These are phyloP conservation scores for Clitopilus passeckerianus DNA, from an alignment of 768 basidiomycete genomes.

Conservation along the genomic window DNA sequence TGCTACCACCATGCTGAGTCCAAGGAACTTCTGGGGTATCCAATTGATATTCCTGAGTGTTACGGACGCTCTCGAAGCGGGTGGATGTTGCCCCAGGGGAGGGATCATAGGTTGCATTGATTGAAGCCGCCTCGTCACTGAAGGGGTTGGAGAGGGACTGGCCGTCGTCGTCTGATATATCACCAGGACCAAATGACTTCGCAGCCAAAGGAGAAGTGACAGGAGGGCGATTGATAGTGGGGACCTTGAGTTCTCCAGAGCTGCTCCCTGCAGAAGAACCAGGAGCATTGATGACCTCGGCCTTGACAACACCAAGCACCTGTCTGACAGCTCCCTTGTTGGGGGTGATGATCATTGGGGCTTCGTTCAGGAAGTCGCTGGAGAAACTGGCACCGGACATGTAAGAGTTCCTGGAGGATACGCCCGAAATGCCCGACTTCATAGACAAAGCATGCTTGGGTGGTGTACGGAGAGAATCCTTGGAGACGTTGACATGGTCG, in stretches of 20 bases:
- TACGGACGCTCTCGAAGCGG: slow-evolving; percentile 29
- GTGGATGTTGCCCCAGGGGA: slow-evolving; percentile 36
- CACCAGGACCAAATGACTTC: slow-evolving; percentile 67
- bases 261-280: slow-evolving; percentile 31
- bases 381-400: slow-evolving; percentile 72
- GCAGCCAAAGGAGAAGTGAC: slow-evolving; percentile 65
- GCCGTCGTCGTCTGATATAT: slow-evolving; percentile 58
- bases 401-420: slow-evolving; percentile 59
- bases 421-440: slow-evolving; percentile 47
- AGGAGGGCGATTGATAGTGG: slow-evolving; percentile 37
- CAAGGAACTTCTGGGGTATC: slow-evolving; percentile 36
- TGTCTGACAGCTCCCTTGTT: slow-evolving; percentile 60
- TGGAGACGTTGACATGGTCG: slow-evolving; percentile 58
- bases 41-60: slow-evolving; percentile 30
- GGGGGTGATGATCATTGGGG: slow-evolving; percentile 77
- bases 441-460: slow-evolving; percentile 40
- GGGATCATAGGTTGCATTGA: slow-evolving; percentile 23
- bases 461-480: slow-evolving; percentile 38
- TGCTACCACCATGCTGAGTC: slow-evolving; percentile 30
- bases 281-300: slow-evolving; percentile 68
- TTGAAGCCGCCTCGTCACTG: slow-evolving; percentile 45
- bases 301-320: slow-evolving; percentile 72
- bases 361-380: slow-evolving; percentile 77
- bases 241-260: slow-evolving; percentile 35
- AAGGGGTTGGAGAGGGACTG: slow-evolving; percentile 58